Base-by-base conservation (phyloP, 371 early-diverging fungal species). In the Coelomomyces lativittatus region DNA sequence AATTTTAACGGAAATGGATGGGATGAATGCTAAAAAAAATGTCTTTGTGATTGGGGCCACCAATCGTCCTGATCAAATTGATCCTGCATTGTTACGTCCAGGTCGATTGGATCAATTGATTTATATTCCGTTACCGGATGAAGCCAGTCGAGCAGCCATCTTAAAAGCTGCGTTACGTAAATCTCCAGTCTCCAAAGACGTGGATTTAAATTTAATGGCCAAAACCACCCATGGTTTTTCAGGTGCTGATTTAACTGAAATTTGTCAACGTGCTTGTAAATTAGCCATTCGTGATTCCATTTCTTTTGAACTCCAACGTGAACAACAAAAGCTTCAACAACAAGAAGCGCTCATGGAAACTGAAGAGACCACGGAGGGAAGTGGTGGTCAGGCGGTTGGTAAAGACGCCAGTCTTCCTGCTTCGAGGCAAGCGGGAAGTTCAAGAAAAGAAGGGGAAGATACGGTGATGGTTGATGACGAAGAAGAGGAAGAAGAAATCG, bases 1-100 rank as follows among this genome's bases (percentile, higher is more conserved):
- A 72, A 83, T 99, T 51, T 73, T 99, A 55, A 96, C 97, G 25
- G 99, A 98, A 71, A 97, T 99, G 98, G 99, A 99, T 60, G 99
- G 99, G 60, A 97, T 99, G 97, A 93, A 92, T 58, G 90, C 90
- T 51, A 97, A 96, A 78, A 92, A 97, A 82, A 90, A 93, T 56
- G 95, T 95, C n/a, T 91, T 96, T 60, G 89, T 96, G 47, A 95
- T 96, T 67, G 97, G 91, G 49, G 99, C 99, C 29, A 99, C 99
- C 49, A 99, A 99, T 77, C 79, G 98, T 56, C 98, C 98, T 24
- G 97, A 96, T 59, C 88, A 89, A 63, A 88, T 92, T 50, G 96
- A 96, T 64, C 73, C 85, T 46, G 83, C 97, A 53, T 72, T 93
- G 57, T 61, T 97, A 61, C 80, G 91, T 62, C 99, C 99, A 51